These are phyloP conservation scores for Camellia lanceoleosa DNA, from an alignment of 148 eudicot species.

Conservation along the genomic window DNA sequence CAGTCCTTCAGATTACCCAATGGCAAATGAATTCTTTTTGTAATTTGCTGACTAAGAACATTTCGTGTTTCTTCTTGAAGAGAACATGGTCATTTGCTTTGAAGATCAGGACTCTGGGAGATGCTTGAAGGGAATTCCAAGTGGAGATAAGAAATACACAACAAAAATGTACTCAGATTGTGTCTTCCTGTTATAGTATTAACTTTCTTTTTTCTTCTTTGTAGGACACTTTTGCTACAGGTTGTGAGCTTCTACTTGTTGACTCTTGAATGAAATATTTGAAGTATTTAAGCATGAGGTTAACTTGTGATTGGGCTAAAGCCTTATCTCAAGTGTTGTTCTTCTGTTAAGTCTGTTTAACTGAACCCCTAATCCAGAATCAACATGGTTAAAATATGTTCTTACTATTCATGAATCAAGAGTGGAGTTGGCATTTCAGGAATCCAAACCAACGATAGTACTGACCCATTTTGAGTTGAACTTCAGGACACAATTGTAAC, in stretches of 20 bases:
- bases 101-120: conserved; percentile 73
- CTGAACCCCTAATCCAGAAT: conserved; percentile 4
- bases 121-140: conserved; percentile 65
- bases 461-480: background rate
- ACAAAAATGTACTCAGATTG: conserved; percentile 57
- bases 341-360: background rate
- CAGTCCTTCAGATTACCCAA: background rate
- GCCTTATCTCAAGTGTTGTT: background rate
- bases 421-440: background rate
- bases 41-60: conserved; percentile 17
- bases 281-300: background rate
- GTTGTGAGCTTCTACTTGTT: background rate
- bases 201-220: conserved; percentile 11
- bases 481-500: no score
- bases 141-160: conserved; percentile 46
- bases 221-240: background rate
- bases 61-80: conserved; percentile 40
- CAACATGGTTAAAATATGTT: background rate
- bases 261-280: background rate
- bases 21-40: conserved; percentile 1
- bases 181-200: conserved; percentile 12
- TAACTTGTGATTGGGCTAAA: background rate
- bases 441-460: background rate
- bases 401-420: background rate
- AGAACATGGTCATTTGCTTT: conserved; percentile 97